These are phyloP conservation scores for Podila epicladia DNA, from an alignment of 192 early-diverging fungal species.

Conservation along the genomic window DNA sequence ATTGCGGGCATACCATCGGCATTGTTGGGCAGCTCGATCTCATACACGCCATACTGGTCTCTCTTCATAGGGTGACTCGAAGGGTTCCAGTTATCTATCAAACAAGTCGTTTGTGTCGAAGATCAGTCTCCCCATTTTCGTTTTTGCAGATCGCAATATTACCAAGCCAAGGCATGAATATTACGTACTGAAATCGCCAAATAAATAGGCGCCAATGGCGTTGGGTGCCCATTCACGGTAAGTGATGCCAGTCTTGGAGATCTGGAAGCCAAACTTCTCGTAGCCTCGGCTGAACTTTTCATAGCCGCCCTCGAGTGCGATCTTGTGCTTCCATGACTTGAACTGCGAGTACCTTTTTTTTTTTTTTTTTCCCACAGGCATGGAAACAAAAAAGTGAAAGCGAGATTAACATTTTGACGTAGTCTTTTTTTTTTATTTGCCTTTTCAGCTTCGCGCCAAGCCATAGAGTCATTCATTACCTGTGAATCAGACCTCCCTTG, in stretches of 20 bases:
- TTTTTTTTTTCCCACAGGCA: neutral
- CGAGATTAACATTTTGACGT: neutral
- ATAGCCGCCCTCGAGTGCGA: conserved; percentile 83
- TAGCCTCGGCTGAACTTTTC: conserved; percentile 87
- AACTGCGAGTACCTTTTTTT: conserved; percentile 62
- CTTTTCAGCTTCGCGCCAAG: no score
- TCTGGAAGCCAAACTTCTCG: conserved; percentile 83
- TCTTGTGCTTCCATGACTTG: conserved; percentile 73
- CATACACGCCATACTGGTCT: conserved; percentile 88
- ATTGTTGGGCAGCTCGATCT: conserved; percentile 73
- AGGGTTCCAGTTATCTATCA: conserved; percentile 85
- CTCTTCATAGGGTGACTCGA: conserved; percentile 78
- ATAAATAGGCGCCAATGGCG: conserved; percentile 79
- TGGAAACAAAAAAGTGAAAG: neutral
- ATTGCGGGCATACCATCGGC: conserved; percentile 73
- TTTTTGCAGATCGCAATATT: no score
- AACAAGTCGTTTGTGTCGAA: neutral
- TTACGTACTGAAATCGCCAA: conserved; percentile 93
- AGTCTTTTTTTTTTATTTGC: neutral
- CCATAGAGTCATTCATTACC: conserved; percentile 49
- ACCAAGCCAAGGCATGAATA: no score
- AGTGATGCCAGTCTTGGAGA: conserved; percentile 65
- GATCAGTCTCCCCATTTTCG: no score
- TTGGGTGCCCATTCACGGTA: conserved; percentile 98
- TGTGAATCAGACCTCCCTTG: conserved; percentile 64